phyloP scores from a whole-genome alignment of 805 yeast species.

The Hanseniaspora hatyaiensis region DNA sequence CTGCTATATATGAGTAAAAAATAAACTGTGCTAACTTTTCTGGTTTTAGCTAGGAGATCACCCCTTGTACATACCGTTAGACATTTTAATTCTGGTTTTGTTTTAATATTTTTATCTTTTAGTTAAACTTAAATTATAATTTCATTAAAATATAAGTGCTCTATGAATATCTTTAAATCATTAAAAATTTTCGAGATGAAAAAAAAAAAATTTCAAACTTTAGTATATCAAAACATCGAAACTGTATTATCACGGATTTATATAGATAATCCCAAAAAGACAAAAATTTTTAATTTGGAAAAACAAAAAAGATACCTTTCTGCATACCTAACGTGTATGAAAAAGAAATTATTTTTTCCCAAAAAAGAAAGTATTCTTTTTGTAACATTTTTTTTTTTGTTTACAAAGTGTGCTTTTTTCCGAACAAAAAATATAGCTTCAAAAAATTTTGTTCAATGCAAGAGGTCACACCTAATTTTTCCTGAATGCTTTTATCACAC shows the following conservation, averaged over 20 bases:
- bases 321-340: neutral
- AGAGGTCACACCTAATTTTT: too few relatives aligned
- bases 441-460: too few relatives aligned
- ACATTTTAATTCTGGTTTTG: constrained; percentile 25
- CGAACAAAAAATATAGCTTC: too few relatives aligned
- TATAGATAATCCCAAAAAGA: too few relatives aligned
- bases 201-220: neutral
- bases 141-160: neutral
- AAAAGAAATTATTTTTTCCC: neutral
- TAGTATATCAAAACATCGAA: too few relatives aligned
- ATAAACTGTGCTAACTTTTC: constrained; percentile 11
- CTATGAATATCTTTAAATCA: neutral
- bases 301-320: neutral
- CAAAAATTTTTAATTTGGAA: neutral
- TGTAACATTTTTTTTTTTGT: neutral
- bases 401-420: too few relatives aligned
- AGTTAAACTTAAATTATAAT: too few relatives aligned
- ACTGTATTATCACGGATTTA: too few relatives aligned
- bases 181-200: neutral
- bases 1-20: neutral
- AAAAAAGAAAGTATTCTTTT: neutral
- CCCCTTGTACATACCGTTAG: constrained; percentile 33
- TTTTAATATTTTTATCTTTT: constrained; percentile 2
- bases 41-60: constrained; percentile 33
- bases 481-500: too few relatives aligned